Percentiles rank a stretch among this genome's conserved stretches.
Conservation (phyloP, 306 rosid genomes). For the Dalbergia cultrata region DNA sequence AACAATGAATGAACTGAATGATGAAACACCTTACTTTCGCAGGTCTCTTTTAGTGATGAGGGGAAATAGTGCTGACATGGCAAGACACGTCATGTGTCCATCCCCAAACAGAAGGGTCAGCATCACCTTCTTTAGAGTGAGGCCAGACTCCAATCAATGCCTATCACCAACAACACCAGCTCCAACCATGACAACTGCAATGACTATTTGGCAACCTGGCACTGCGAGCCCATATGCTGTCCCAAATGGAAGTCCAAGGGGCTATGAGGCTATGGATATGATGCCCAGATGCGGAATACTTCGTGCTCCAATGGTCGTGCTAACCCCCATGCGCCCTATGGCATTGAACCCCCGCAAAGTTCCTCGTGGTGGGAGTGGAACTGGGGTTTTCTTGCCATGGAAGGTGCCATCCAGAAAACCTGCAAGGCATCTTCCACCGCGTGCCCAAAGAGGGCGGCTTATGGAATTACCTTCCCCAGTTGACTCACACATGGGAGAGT, state of each 20-base stretch:
- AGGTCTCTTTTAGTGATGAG: slow-evolving; percentile 91
- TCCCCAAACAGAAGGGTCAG: slow-evolving; percentile 70
- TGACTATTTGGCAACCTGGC: slow-evolving; percentile 75
- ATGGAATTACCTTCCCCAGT: slow-evolving; percentile 65
- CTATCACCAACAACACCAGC: slow-evolving; percentile 65
- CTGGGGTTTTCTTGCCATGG: slow-evolving; percentile 98
- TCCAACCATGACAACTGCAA: slow-evolving; percentile 56
- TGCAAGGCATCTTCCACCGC: slow-evolving; percentile 88
- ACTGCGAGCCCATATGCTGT: slow-evolving; percentile 51
- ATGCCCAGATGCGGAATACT: slow-evolving; percentile 78
- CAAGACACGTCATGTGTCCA: slow-evolving; percentile 83
- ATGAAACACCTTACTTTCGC: slow-evolving; percentile 38
- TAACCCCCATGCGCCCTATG: slow-evolving; percentile 73
- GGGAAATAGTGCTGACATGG: slow-evolving; percentile 89
- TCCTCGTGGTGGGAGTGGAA: slow-evolving; percentile 81
- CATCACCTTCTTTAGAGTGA: slow-evolving; percentile 75
- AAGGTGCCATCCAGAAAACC: slow-evolving; percentile 71
- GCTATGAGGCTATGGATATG: slow-evolving; percentile 65
- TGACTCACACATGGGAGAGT: slow-evolving; percentile 57
- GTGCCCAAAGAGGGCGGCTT: slow-evolving; percentile 79
- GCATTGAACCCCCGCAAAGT: slow-evolving; percentile 56
- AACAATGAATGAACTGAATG: slow-evolving; percentile 26
- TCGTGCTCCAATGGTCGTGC: slow-evolving; percentile 76
- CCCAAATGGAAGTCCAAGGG: slow-evolving; percentile 62
- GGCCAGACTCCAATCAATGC: slow-evolving; percentile 61